These are phyloP conservation scores for Fragilaria radians DNA, from an alignment of 108 stramenopile species.

Conservation along the genomic window DNA sequence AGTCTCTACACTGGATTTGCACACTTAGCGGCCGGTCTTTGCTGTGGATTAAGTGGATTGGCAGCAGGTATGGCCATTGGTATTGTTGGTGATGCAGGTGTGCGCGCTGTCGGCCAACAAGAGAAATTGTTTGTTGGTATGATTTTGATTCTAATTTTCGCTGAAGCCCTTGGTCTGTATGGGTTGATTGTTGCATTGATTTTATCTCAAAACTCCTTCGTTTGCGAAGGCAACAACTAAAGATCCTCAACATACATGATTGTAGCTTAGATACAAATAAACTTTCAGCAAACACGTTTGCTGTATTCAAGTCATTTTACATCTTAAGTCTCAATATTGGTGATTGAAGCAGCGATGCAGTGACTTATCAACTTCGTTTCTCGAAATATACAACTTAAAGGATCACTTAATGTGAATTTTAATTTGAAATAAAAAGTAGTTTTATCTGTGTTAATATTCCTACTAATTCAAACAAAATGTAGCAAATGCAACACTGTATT, in stretches of 20 bases:
- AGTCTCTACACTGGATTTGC: constrained; percentile 94
- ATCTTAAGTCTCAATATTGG: too few species aligned
- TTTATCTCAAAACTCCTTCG: constrained; percentile 87
- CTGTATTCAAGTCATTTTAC: too few species aligned
- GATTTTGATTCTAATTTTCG: constrained; percentile 99
- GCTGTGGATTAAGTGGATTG: constrained; percentile 95
- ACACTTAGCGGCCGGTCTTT: constrained; percentile 96
- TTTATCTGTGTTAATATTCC: too few species aligned
- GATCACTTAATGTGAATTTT: too few species aligned
- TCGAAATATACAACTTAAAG: too few species aligned
- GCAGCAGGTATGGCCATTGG: constrained; percentile 99
- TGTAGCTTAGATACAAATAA: neutral
- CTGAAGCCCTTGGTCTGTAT: constrained; percentile 97
- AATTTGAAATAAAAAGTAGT: too few species aligned
- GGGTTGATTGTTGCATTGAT: constrained; percentile 97
- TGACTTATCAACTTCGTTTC: too few species aligned
- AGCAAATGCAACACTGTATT: too few species aligned
- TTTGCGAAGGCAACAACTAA: constrained; percentile 72
- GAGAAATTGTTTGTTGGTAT: constrained; percentile 98
- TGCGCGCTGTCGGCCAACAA: constrained; percentile 96
- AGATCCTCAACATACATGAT: neutral
- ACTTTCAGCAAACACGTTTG: too few species aligned
- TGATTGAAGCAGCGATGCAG: too few species aligned
- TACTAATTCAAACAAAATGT: too few species aligned
- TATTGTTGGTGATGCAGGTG: constrained; percentile 98